Evolutionary conservation across 352 stramenopile genomes (phyloP).

Genomic region (Pythium scleroteichum): DNA sequence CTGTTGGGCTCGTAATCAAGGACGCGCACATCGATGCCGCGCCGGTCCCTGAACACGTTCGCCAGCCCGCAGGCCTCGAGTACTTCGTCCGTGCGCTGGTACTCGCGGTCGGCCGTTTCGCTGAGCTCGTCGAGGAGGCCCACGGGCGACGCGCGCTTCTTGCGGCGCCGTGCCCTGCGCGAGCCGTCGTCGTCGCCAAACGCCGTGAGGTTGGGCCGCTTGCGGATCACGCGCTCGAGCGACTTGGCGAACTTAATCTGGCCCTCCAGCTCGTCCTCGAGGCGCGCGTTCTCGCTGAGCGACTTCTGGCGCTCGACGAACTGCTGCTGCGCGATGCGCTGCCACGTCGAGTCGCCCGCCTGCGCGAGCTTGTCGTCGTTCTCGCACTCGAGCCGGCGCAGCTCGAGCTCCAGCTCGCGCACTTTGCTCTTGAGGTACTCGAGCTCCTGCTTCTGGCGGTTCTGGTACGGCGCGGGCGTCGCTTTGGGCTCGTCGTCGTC

Average conservation of each 20-base stretch:
- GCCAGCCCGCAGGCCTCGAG: conserved; percentile 18
- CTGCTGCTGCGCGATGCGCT: conserved; percentile 43
- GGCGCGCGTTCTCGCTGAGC: conserved; percentile 38
- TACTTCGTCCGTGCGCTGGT: conserved; percentile 24
- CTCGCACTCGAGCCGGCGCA: conserved; percentile 29
- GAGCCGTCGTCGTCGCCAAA: conserved; percentile 10
- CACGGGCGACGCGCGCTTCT: conserved; percentile 4
- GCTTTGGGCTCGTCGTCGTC: background rate
- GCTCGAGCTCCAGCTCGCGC: conserved; percentile 33
- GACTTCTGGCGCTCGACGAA: conserved; percentile 35
- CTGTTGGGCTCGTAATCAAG: conserved; percentile 22
- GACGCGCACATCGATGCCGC: conserved; percentile 29
- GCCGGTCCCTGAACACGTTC: conserved; percentile 26
- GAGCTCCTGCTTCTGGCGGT: conserved; percentile 41
- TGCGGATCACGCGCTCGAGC: conserved; percentile 39
- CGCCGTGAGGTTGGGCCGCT: conserved; percentile 32
- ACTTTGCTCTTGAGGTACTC: conserved; percentile 39
- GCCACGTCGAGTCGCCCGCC: conserved; percentile 33
- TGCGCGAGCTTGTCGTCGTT: conserved; percentile 24
- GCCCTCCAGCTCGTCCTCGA: conserved; percentile 31
- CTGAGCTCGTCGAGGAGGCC: conserved; percentile 30
- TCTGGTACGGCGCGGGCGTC: conserved; percentile 26
- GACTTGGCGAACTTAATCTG: conserved; percentile 41
- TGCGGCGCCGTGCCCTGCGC: background rate
- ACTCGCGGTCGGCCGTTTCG: conserved; percentile 25